A percentile compares a stretch with the other conserved stretches of the same genome.
phyloP scores from a whole-genome alignment of 108 stramenopile species.

The Epithemia pelagica region DNA sequence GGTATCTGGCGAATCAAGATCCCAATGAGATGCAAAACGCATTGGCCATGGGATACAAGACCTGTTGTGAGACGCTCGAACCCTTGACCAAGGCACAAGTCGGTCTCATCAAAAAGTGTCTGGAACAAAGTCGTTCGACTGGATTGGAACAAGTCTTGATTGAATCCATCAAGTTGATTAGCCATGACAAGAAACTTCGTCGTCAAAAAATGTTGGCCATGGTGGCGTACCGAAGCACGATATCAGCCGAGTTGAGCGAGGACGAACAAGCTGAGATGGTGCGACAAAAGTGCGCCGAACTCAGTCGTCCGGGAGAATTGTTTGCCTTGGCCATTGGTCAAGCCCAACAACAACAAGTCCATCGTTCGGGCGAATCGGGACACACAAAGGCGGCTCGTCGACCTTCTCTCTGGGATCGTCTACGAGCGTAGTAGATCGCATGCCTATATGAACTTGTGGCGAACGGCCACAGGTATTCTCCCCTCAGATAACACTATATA shows the following conservation, averaged over 20 bases:
- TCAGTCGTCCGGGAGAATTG: not conserved
- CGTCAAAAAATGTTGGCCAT: not conserved
- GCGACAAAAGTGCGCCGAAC: not conserved
- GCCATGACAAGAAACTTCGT: not conserved
- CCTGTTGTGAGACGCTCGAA: not conserved
- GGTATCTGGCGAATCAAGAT: not conserved
- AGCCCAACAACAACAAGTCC: not conserved
- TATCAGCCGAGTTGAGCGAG: not conserved
- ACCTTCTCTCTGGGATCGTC: not conserved
- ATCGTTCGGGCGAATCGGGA: not conserved
- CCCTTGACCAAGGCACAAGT: not conserved
- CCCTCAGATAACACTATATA: too few species aligned
- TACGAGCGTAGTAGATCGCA: too few species aligned
- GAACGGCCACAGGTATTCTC: too few species aligned
- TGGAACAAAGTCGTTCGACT: not conserved
- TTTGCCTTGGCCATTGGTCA: not conserved
- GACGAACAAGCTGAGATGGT: not conserved
- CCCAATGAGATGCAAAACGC: not conserved
- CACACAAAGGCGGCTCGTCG: not conserved
- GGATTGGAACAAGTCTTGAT: not conserved
- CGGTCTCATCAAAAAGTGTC: not conserved
- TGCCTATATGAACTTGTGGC: too few species aligned
- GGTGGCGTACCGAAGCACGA: not conserved
- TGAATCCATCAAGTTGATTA: not conserved
- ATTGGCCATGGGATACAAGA: not conserved